Conservation (phyloP, 2,329 filamentous ascomycete species). For the Fusarium brachygibbosum region DNA sequence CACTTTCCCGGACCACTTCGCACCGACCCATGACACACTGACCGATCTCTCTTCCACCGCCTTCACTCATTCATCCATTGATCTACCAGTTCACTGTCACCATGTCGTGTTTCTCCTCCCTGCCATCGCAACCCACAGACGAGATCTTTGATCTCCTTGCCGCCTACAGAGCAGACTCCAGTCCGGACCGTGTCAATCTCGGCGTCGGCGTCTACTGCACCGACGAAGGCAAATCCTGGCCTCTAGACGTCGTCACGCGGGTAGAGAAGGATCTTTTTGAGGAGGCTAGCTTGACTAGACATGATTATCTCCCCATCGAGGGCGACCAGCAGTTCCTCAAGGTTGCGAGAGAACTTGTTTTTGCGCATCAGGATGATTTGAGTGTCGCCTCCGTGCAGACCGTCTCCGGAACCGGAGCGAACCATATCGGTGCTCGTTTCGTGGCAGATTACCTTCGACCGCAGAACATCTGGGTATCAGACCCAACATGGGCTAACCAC, state of each 20-base stretch:
- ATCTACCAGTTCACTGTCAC: neutral
- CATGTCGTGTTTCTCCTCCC: slow-evolving; percentile 30
- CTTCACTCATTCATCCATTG: slow-evolving; percentile 4
- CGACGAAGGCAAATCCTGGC: slow-evolving; percentile 45
- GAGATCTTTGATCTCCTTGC: slow-evolving; percentile 35
- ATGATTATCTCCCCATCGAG: slow-evolving; percentile 45
- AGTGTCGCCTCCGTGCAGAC: slow-evolving; percentile 78
- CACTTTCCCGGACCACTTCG: slow-evolving; percentile 23
- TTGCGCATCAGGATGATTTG: slow-evolving; percentile 28
- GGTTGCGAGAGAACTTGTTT: slow-evolving; percentile 37
- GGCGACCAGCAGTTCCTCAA: slow-evolving; percentile 41
- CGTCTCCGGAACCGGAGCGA: slow-evolving; percentile 95
- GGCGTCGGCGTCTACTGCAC: slow-evolving; percentile 44
- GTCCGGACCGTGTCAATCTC: slow-evolving; percentile 43
- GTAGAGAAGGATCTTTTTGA: slow-evolving; percentile 40
- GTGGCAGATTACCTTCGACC: slow-evolving; percentile 86
- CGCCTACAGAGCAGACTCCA: slow-evolving; percentile 31
- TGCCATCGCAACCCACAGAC: slow-evolving; percentile 26
- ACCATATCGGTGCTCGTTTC: slow-evolving; percentile 94
- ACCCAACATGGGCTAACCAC: slow-evolving; percentile 98
- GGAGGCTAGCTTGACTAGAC: slow-evolving; percentile 27
- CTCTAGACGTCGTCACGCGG: slow-evolving; percentile 36
- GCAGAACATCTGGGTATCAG: slow-evolving; percentile 88
- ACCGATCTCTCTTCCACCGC: slow-evolving; percentile 12
- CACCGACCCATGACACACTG: slow-evolving; percentile 19